Evolutionary conservation across 495 filamentous ascomycete species (phyloP).

Genomic region (Neurospora discreta): DNA sequence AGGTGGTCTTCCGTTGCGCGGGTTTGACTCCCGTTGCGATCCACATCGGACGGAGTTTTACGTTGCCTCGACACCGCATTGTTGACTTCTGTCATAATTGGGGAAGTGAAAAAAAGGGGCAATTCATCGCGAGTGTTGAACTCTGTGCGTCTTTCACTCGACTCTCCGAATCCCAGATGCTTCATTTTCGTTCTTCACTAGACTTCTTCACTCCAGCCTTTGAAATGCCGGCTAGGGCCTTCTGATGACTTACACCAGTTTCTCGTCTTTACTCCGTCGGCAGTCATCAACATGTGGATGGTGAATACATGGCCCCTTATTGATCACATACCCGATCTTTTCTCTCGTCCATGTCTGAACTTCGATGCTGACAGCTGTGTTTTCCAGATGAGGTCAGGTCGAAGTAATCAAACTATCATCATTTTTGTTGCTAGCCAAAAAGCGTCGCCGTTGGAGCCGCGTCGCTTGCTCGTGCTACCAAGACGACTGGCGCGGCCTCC

Average conservation of each 20-base stretch:
- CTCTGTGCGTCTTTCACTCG: not conserved
- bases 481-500: not conserved
- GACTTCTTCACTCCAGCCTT: not conserved
- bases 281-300: not conserved
- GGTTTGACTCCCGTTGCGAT: not conserved
- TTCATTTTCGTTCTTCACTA: not conserved
- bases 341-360: not conserved
- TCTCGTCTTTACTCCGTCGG: not conserved
- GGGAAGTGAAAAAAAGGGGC: not conserved
- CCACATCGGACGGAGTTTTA: not conserved
- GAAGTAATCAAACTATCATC: not conserved
- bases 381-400: not conserved
- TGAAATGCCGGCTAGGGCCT: not conserved
- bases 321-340: not conserved
- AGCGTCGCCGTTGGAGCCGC: not conserved
- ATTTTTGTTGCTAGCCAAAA: not conserved
- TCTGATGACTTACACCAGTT: not conserved
- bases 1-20: not conserved
- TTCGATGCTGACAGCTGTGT: not conserved
- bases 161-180: not conserved
- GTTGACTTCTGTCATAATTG: not conserved
- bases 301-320: not conserved
- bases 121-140: not conserved
- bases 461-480: not conserved
- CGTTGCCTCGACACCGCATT: not conserved